These are phyloP conservation scores for Candida sanyaensis DNA, from an alignment of 1,139 yeast species.

Conservation along the genomic window DNA sequence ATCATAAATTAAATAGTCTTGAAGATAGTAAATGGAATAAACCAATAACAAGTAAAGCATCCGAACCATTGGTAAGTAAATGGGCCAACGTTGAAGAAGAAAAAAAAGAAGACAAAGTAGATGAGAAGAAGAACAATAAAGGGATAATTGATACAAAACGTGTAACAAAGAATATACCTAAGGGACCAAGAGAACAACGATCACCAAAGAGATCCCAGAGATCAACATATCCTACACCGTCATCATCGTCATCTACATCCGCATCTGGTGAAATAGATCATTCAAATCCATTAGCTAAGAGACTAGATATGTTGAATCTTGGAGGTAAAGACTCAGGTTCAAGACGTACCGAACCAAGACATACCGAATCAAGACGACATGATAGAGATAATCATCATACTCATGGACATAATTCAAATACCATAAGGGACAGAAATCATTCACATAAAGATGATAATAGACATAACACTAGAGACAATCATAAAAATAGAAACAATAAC, in stretches of 20 bases:
- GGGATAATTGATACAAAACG: constrained; percentile 1
- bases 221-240: not conserved
- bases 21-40: constrained; percentile 15
- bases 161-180: not conserved
- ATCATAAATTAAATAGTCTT: not conserved
- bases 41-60: constrained; percentile 15
- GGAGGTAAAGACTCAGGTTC: not conserved
- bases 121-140: constrained; percentile 4
- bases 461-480: too few species aligned
- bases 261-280: constrained; percentile 11
- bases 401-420: too few species aligned
- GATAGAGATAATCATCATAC: not conserved
- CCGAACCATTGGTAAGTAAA: constrained; percentile 14
- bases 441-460: too few species aligned
- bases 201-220: not conserved
- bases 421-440: too few species aligned
- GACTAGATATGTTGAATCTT: constrained; percentile 18
- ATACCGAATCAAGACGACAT: not conserved
- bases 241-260: not conserved
- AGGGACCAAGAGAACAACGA: not conserved
- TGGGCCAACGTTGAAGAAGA: constrained; percentile 18
- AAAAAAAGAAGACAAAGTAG: too few species aligned
- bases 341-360: not conserved
- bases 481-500: too few species aligned
- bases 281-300: constrained; percentile 20